A percentile compares a stretch with the other conserved stretches of the same genome.
Conservation (phyloP, 306 rosid species). For the Medicago arabica region DNA sequence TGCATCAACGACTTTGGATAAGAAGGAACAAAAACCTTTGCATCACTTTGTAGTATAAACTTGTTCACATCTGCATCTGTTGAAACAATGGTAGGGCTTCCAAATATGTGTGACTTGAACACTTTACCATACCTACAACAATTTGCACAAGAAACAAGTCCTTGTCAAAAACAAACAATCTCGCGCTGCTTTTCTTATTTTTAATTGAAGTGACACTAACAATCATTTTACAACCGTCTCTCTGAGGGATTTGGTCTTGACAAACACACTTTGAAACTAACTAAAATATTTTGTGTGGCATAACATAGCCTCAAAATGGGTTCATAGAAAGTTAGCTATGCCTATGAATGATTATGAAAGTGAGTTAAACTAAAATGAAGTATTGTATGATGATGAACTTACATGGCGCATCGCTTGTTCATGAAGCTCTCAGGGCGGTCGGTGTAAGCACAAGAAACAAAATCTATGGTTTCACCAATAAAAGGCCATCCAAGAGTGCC, state of each 20-base stretch:
- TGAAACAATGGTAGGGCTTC: conserved; percentile 84
- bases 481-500: conserved; percentile 95
- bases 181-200: neutral
- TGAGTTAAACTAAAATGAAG: neutral
- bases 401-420: conserved; percentile 73
- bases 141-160: conserved; percentile 28
- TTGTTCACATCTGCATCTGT: conserved; percentile 90
- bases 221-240: neutral
- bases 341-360: conserved; percentile 7
- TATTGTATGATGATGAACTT: conserved; percentile 45
- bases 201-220: neutral
- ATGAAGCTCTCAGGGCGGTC: conserved; percentile 91
- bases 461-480: conserved; percentile 88
- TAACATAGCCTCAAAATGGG: too few relatives aligned
- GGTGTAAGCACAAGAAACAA: conserved; percentile 84
- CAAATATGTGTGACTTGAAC: conserved; percentile 97
- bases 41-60: conserved; percentile 89
- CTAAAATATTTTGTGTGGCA: too few relatives aligned
- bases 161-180: conserved; percentile 10
- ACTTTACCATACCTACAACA: conserved; percentile 86
- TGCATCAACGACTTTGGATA: conserved; percentile 86
- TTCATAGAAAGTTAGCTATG: neutral
- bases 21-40: conserved; percentile 86
- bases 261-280: too few relatives aligned
- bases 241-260: neutral